Percentiles rank a stretch among this genome's conserved stretches.
These are phyloP conservation scores for Lactarius akahatsu DNA, from an alignment of 768 basidiomycete species.

Conservation along the genomic window DNA sequence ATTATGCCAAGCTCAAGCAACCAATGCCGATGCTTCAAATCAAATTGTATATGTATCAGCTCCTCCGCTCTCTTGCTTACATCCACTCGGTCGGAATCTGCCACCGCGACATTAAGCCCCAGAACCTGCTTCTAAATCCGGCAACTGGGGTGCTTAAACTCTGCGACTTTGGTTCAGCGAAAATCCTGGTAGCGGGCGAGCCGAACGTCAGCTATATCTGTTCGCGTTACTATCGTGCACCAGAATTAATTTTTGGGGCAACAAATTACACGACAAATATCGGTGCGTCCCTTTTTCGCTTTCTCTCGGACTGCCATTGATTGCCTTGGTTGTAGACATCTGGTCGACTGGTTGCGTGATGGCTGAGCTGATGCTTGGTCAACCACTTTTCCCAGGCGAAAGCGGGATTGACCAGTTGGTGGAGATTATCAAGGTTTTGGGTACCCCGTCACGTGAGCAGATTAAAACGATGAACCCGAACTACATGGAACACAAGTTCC, in stretches of 20 bases:
- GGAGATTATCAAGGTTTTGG: slow-evolving; percentile 99
- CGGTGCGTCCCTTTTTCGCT: slow-evolving; percentile 51
- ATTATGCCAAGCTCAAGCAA: slow-evolving; percentile 99
- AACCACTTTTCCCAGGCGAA: slow-evolving; percentile 98
- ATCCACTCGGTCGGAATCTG: slow-evolving; percentile 99
- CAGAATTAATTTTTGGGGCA: slow-evolving; percentile 98
- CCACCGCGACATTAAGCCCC: slow-evolving; percentile 99
- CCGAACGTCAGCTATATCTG: slow-evolving; percentile 99
- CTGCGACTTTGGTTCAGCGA: slow-evolving; percentile 98
- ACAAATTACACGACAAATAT: slow-evolving; percentile 99
- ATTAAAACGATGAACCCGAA: slow-evolving; percentile 99
- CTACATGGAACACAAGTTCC: slow-evolving; percentile 99
- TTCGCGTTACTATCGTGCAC: slow-evolving; percentile 98
- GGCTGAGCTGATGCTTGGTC: slow-evolving; percentile 99
- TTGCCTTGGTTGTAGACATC: slow-evolving; percentile 60
- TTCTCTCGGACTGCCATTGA: neutral
- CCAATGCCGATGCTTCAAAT: slow-evolving; percentile 99
- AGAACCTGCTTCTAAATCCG: slow-evolving; percentile 96
- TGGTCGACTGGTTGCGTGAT: slow-evolving; percentile 99
- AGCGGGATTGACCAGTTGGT: slow-evolving; percentile 98
- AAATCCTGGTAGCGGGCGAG: slow-evolving; percentile 96
- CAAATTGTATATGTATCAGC: slow-evolving; percentile 99
- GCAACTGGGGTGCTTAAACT: slow-evolving; percentile 95
- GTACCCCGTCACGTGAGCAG: slow-evolving; percentile 96
- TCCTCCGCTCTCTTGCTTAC: slow-evolving; percentile 96